A percentile compares a stretch with the other conserved stretches of the same genome.
These are phyloP conservation scores for Ogataea glucozyma DNA, from an alignment of 805 yeast genomes.

Conservation along the genomic window DNA sequence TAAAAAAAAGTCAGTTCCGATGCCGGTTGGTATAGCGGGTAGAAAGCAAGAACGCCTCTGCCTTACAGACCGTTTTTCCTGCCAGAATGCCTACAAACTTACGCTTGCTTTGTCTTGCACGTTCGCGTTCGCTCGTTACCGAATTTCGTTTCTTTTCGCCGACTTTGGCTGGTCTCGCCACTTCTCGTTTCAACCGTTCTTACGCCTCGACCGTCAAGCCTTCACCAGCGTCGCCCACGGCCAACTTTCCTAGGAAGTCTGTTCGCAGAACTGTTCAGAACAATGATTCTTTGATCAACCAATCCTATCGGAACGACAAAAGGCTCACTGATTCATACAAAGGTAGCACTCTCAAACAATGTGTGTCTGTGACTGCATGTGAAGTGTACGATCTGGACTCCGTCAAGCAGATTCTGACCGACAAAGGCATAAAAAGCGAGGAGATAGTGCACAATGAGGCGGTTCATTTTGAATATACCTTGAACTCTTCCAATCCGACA, in stretches of 20 bases:
- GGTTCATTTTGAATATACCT: conserved; percentile 50
- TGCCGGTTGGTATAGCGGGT: too few species aligned
- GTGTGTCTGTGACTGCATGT: conserved; percentile 71
- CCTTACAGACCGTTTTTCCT: too few species aligned
- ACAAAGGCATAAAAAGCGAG: conserved; percentile 37
- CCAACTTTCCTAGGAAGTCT: conserved; percentile 13
- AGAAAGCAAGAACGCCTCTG: too few species aligned
- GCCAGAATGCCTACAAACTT: too few species aligned
- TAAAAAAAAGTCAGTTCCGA: too few species aligned
- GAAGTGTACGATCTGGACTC: conserved; percentile 64
- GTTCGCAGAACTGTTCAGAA: conserved; percentile 15
- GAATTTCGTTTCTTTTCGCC: too few species aligned
- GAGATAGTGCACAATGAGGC: conserved; percentile 55
- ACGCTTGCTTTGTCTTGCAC: too few species aligned
- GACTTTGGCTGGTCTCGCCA: background rate
- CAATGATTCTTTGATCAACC: conserved; percentile 21
- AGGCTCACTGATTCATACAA: conserved; percentile 9
- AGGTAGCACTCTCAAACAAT: conserved; percentile 36
- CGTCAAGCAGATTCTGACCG: conserved; percentile 42
- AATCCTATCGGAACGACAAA: conserved; percentile 16
- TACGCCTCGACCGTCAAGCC: conserved; percentile 3
- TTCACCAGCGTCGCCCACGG: conserved; percentile 2
- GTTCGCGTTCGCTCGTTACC: too few species aligned
- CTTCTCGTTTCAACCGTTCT: background rate
- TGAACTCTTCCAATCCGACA: conserved; percentile 29